Percentiles rank a stretch among this genome's conserved stretches.
Evolutionary conservation across 495 filamentous ascomycete genomes (phyloP).

Genomic region (Oleoguttula mirabilis): DNA sequence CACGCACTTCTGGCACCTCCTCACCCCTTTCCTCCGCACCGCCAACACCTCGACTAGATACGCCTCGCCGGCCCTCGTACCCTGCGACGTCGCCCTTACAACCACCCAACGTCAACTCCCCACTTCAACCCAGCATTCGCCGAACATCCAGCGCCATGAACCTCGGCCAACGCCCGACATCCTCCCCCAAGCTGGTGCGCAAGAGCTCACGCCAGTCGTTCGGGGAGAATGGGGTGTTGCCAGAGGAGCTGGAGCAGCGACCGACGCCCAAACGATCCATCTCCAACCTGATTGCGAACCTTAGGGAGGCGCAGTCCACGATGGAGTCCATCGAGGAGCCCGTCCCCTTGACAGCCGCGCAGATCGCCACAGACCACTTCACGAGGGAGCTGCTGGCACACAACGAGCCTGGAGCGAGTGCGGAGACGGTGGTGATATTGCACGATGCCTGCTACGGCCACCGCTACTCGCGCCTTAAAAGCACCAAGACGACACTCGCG

Average conservation of each 20-base stretch:
- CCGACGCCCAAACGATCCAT: conserved; percentile 41
- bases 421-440: conserved; percentile 68
- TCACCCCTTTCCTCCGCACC: conserved; percentile 7
- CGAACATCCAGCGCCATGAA: conserved; percentile 38
- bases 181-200: conserved; percentile 30
- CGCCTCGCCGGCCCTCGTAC: conserved; percentile 5
- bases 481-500: conserved; percentile 48
- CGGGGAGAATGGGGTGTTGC: conserved; percentile 31
- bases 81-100: conserved; percentile 9
- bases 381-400: conserved; percentile 55
- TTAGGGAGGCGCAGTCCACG: conserved; percentile 24
- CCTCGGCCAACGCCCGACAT: conserved; percentile 30
- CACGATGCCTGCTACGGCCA: conserved; percentile 94
- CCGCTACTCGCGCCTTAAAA: conserved; percentile 69
- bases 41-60: conserved; percentile 1
- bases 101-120: background rate
- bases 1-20: too few relatives aligned
- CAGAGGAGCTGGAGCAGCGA: conserved; percentile 29
- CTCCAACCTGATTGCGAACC: conserved; percentile 35
- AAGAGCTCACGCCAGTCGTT: conserved; percentile 38
- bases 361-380: conserved; percentile 60
- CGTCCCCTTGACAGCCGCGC: conserved; percentile 45
- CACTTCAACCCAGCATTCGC: conserved; percentile 22
- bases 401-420: conserved; percentile 35
- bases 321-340: conserved; percentile 32